Conservation (phyloP, 331 rosid genomes). For the Cucumis variabilis region DNA sequence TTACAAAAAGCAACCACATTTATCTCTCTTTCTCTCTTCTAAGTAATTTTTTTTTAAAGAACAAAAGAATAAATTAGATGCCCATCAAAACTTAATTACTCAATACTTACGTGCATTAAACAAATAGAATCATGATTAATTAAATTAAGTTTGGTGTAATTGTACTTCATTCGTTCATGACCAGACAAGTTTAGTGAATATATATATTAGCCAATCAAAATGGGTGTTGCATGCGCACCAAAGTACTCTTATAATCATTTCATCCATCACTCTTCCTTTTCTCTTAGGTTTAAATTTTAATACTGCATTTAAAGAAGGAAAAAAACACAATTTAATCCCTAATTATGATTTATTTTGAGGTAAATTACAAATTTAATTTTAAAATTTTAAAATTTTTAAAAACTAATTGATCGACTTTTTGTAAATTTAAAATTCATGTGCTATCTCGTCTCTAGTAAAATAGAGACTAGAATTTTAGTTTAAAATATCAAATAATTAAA, state of each 20-base stretch:
- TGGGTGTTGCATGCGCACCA: constrained; percentile 9
- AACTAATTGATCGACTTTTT: too few relatives aligned
- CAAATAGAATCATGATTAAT: not conserved
- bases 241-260: constrained; percentile 4
- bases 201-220: not conserved
- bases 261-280: not conserved
- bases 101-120: constrained; percentile 11
- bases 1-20: constrained; percentile 42
- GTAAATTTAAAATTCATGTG: too few relatives aligned
- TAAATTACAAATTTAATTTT: too few relatives aligned
- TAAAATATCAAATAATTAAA: too few relatives aligned
- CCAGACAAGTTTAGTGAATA: not conserved
- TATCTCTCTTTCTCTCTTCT: not conserved
- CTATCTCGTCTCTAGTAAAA: too few relatives aligned
- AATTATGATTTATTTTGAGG: too few relatives aligned
- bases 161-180: not conserved
- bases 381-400: too few relatives aligned
- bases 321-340: too few relatives aligned
- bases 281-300: not conserved
- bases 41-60: not conserved
- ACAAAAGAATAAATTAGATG: not conserved
- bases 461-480: too few relatives aligned
- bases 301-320: too few relatives aligned
- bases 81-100: not conserved
- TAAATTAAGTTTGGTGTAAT: not conserved